Evolutionary conservation across 306 rosid genomes (phyloP).

Genomic region (Cicer pinnatifidum): DNA sequence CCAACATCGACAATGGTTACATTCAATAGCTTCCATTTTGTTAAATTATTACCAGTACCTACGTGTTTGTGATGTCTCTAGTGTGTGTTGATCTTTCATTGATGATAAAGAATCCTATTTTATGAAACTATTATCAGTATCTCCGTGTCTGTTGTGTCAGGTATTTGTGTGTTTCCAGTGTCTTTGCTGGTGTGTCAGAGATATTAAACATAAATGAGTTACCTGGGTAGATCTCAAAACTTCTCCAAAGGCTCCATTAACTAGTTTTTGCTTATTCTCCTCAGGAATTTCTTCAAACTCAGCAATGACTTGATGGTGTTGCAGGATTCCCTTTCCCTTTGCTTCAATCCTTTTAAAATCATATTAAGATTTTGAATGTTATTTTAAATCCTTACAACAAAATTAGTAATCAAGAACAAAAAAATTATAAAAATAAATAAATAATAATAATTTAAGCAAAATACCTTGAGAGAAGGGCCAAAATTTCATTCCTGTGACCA

Average conservation of each 20-base stretch:
- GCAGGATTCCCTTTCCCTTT: slow-evolving; percentile 90
- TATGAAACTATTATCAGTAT: no score
- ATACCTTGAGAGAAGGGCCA: slow-evolving; percentile 55
- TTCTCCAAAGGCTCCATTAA: slow-evolving; percentile 76
- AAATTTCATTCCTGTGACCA: slow-evolving; percentile 49
- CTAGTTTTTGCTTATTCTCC: slow-evolving; percentile 62
- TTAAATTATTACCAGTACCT: no score
- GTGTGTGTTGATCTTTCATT: no score
- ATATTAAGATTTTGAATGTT: neutral
- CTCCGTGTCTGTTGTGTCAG: no score
- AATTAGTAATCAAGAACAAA: neutral
- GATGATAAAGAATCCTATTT: no score
- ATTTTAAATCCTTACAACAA: slow-evolving; percentile 26
- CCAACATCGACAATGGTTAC: no score
- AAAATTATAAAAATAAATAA: neutral
- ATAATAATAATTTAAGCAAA: neutral
- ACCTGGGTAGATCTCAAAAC: slow-evolving; percentile 81
- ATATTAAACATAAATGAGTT: neutral
- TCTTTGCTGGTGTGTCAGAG: no score
- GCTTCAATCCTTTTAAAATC: slow-evolving; percentile 51
- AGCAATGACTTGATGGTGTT: slow-evolving; percentile 80
- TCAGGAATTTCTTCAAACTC: slow-evolving; percentile 91
- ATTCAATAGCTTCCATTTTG: no score
- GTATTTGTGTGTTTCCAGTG: no score
- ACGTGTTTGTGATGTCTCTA: no score